phyloP scores from a whole-genome alignment of 306 rosid genomes.

The Glycyrrhiza uralensis region DNA sequence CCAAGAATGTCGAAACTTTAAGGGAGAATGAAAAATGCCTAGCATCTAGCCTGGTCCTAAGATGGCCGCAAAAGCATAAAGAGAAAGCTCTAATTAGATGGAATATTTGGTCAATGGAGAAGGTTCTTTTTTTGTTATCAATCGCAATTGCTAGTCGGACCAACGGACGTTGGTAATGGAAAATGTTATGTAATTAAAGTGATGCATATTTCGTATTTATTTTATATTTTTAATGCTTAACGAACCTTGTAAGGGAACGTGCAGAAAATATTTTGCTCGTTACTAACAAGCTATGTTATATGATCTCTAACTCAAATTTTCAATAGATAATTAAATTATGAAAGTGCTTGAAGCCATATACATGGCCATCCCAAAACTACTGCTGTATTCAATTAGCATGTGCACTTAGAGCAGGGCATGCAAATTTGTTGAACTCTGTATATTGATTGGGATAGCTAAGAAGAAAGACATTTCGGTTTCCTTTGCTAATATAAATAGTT shows the following conservation, averaged over 20 bases:
- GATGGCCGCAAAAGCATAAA: conserved; percentile 33
- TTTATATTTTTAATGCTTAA: not conserved
- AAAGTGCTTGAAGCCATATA: not conserved
- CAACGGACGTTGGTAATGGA: too few relatives aligned
- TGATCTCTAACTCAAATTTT: too few relatives aligned
- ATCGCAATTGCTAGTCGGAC: too few relatives aligned
- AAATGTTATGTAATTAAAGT: conserved; percentile 1
- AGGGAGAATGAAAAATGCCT: conserved; percentile 15
- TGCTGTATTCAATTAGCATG: not conserved
- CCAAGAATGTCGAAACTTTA: conserved; percentile 35
- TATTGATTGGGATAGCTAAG: too few relatives aligned
- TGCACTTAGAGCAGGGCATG: not conserved
- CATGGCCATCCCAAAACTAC: not conserved
- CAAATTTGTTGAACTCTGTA: not conserved
- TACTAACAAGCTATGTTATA: not conserved
- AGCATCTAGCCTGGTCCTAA: conserved; percentile 38
- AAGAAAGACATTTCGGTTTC: too few relatives aligned
- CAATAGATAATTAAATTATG: not conserved
- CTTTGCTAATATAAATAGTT: too few relatives aligned
- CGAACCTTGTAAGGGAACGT: not conserved
- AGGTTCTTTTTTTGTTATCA: too few relatives aligned
- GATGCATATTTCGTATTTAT: not conserved
- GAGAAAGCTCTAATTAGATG: conserved; percentile 8
- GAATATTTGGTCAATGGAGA: conserved; percentile 24
- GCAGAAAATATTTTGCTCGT: not conserved